Percentiles rank a stretch among this genome's conserved stretches.
Evolutionary conservation across 305 asterid genomes (phyloP).

Genomic region (Fraxinus platypoda): DNA sequence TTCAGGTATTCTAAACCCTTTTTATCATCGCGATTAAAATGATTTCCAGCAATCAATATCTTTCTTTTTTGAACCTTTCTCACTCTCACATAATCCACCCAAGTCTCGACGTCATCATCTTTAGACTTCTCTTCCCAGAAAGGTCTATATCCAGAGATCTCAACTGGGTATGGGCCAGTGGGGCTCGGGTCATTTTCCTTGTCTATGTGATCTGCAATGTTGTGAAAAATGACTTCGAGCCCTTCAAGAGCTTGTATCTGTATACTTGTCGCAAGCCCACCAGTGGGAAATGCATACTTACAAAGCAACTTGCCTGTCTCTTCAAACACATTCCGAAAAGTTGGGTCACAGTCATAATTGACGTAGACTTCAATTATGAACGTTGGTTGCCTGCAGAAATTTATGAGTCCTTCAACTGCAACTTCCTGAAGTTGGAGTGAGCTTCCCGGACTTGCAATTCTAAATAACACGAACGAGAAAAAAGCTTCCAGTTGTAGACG

Average conservation of each 20-base stretch:
- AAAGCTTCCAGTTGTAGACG: conserved; percentile 85
- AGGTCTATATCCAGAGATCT: conserved; percentile 55
- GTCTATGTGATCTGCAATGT: conserved; percentile 75
- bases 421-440: conserved; percentile 76
- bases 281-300: conserved; percentile 78
- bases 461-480: conserved; percentile 66
- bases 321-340: conserved; percentile 69
- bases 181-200: conserved; percentile 62
- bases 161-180: conserved; percentile 65
- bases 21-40: conserved; percentile 68
- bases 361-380: conserved; percentile 67
- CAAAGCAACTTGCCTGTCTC: conserved; percentile 72
- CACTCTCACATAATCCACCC: conserved; percentile 67
- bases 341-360: conserved; percentile 82
- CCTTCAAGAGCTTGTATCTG: conserved; percentile 92
- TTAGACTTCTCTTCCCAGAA: conserved; percentile 76
- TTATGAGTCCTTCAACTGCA: conserved; percentile 75
- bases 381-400: conserved; percentile 77
- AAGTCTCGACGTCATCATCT: conserved; percentile 45
- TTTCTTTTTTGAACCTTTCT: conserved; percentile 76
- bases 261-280: conserved; percentile 41
- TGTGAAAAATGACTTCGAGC: conserved; percentile 57
- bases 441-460: conserved; percentile 43
- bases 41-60: conserved; percentile 72
- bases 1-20: conserved; percentile 81